These are phyloP conservation scores for Fusarium sp. DNA, from an alignment of 2,329 filamentous ascomycete genomes.

Conservation along the genomic window DNA sequence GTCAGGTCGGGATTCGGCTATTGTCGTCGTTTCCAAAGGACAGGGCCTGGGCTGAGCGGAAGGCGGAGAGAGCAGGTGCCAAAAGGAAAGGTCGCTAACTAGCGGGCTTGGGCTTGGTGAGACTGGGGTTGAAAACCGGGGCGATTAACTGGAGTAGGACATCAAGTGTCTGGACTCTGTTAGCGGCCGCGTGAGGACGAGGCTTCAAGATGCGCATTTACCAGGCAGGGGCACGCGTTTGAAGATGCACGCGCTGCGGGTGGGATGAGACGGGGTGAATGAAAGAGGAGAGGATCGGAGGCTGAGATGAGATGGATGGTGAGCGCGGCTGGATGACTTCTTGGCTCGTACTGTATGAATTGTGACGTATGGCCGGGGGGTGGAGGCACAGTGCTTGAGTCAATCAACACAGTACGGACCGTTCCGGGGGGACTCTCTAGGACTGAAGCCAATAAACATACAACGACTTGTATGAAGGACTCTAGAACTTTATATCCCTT, in stretches of 20 bases:
- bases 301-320: constrained; percentile 10
- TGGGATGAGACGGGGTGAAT: background rate
- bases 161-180: constrained; percentile 2
- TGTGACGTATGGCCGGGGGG: background rate
- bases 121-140: constrained; percentile 40
- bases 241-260: background rate
- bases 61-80: constrained; percentile 28
- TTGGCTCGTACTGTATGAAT: constrained; percentile 5
- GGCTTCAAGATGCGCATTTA: background rate
- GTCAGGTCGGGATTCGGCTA: constrained; percentile 7
- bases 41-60: constrained; percentile 17
- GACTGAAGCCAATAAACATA: background rate
- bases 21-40: constrained; percentile 21
- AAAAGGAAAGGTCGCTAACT: constrained; percentile 16
- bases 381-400: background rate
- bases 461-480: background rate
- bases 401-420: constrained; percentile 12
- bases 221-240: background rate
- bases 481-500: background rate
- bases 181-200: constrained; percentile 5
- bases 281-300: constrained; percentile 7
- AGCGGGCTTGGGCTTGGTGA: constrained; percentile 8
- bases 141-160: constrained; percentile 13
- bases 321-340: background rate
- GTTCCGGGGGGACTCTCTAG: background rate